Percentiles rank a stretch among this genome's conserved stretches.
Conservation (phyloP, 495 filamentous ascomycete genomes). For the Podospora bellae-mahoneyi region DNA sequence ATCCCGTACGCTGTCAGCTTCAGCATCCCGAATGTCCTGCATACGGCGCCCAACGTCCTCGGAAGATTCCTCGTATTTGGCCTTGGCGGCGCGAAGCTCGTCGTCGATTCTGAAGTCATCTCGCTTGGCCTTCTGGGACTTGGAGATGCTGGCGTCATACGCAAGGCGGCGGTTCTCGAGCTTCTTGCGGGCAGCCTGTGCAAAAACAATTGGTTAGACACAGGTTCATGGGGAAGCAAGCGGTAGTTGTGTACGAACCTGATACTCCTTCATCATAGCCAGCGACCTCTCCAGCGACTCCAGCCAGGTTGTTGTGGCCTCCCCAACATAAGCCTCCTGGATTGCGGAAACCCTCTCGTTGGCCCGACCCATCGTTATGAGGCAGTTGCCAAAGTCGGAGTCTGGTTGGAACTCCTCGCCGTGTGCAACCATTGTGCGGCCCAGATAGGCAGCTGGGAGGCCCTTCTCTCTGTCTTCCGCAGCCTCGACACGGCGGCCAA, state of each 20-base stretch:
- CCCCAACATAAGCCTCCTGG: constrained; percentile 78
- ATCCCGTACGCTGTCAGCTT: constrained; percentile 78
- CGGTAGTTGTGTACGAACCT: constrained; percentile 44
- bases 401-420: constrained; percentile 91
- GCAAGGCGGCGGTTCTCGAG: constrained; percentile 85
- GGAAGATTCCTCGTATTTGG: constrained; percentile 93
- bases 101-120: constrained; percentile 94
- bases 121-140: constrained; percentile 90
- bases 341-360: constrained; percentile 86
- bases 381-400: constrained; percentile 88
- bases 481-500: constrained; percentile 79
- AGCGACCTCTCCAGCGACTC: constrained; percentile 86
- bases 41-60: constrained; percentile 92
- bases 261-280: constrained; percentile 97
- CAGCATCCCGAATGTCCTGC: constrained; percentile 93
- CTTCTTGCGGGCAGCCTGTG: constrained; percentile 82
- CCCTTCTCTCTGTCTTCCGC: constrained; percentile 80
- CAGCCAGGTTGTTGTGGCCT: constrained; percentile 85
- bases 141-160: constrained; percentile 85
- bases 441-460: constrained; percentile 75
- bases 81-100: constrained; percentile 84
- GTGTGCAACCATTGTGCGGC: constrained; percentile 82
- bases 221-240: neutral
- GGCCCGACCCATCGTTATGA: constrained; percentile 75
- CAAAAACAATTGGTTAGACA: constrained; percentile 20